A percentile compares a stretch with the other conserved stretches of the same genome.
Evolutionary conservation across 1,139 yeast genomes (phyloP).

Genomic region (Trichomonascaceae sp.): DNA sequence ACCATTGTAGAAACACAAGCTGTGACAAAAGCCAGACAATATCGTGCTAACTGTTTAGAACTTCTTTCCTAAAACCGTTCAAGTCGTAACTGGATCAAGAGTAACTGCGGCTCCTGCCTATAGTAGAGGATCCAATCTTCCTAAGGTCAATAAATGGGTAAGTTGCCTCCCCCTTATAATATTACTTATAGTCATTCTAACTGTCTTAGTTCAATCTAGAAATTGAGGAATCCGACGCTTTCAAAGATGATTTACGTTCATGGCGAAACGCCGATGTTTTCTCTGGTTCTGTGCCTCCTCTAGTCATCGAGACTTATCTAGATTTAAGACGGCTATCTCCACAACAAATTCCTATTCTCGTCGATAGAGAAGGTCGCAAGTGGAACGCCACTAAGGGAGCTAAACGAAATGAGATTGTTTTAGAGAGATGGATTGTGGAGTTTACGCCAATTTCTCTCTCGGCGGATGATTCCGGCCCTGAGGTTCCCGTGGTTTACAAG

Average conservation of each 20-base stretch:
- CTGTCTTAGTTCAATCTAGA: constrained; percentile 58
- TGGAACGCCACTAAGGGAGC: constrained; percentile 49
- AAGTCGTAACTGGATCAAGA: constrained; percentile 45
- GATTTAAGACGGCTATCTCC: constrained; percentile 60
- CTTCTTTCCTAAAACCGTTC: constrained; percentile 69
- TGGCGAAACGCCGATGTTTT: constrained; percentile 45
- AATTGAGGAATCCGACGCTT: constrained; percentile 41
- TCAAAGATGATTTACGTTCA: constrained; percentile 50
- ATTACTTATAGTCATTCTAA: constrained; percentile 2
- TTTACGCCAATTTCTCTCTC: constrained; percentile 41
- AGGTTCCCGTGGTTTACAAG: constrained; percentile 66
- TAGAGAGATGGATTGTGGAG: constrained; percentile 90
- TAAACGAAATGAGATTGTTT: constrained; percentile 69
- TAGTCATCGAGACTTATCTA: constrained; percentile 77
- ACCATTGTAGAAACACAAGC: too few relatives aligned
- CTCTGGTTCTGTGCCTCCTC: constrained; percentile 50
- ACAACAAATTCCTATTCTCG: constrained; percentile 55
- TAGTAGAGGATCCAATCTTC: constrained; percentile 18
- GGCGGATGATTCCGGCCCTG: constrained; percentile 54
- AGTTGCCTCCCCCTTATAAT: constrained; percentile 4
- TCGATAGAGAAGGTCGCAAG: constrained; percentile 44
- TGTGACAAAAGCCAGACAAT: too few relatives aligned
- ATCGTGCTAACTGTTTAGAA: constrained; percentile 35
- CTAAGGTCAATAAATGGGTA: constrained; percentile 33
- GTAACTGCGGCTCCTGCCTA: constrained; percentile 21